These are phyloP conservation scores for Ricinus communis DNA, from an alignment of 345 rosid genomes.

Conservation along the genomic window DNA sequence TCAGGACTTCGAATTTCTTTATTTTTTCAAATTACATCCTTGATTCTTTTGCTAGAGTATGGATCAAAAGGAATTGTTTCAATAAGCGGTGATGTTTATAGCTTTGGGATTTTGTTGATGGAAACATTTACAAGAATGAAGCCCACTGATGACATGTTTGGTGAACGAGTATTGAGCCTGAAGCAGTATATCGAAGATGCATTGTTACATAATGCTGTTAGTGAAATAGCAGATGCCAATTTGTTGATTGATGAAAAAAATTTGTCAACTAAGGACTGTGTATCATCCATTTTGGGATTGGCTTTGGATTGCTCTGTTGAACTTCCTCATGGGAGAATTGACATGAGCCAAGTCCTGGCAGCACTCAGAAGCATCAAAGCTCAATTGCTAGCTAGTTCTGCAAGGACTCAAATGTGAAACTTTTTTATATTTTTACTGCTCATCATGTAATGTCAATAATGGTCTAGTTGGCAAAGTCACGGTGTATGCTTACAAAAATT, in stretches of 20 bases:
- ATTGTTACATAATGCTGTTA: neutral
- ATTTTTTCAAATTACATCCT: no score
- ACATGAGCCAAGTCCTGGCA: neutral
- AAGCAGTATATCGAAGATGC: neutral
- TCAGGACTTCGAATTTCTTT: no score
- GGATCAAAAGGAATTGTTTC: conserved; percentile 4
- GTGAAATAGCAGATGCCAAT: neutral
- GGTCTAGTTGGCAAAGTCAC: no score
- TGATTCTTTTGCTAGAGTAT: neutral
- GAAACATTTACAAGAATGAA: neutral
- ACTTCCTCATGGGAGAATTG: neutral
- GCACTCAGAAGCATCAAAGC: neutral
- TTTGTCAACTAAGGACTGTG: neutral
- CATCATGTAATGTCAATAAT: no score
- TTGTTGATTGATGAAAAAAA: neutral
- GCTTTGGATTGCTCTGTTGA: neutral
- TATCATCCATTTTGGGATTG: neutral
- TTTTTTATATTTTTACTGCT: no score
- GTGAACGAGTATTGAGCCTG: neutral
- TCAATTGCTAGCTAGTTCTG: neutral
- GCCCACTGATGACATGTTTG: neutral
- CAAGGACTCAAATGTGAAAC: neutral
- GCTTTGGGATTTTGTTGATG: neutral
- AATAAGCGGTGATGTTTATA: neutral
- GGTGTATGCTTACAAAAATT: no score